These are phyloP conservation scores for Pythium oligandrum DNA, from an alignment of 352 stramenopile genomes.

Conservation along the genomic window DNA sequence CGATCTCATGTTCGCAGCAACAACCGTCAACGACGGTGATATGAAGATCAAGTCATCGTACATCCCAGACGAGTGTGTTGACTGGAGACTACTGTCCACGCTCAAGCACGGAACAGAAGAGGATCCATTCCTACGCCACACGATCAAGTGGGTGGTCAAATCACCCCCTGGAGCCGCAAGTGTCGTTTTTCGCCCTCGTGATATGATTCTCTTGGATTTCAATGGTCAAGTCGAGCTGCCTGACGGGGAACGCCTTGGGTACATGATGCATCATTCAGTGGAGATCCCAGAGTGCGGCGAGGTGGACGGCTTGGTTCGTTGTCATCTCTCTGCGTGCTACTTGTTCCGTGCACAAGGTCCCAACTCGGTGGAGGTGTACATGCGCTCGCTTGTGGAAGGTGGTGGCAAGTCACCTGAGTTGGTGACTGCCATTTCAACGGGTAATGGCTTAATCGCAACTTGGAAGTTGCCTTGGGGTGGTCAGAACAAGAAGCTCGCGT, in stretches of 20 bases:
- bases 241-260: neutral
- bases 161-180: neutral
- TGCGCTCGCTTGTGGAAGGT: neutral
- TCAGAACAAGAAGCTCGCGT: neutral
- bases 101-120: neutral
- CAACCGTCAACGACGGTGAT: neutral
- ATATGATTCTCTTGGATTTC: neutral
- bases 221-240: neutral
- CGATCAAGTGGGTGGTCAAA: neutral
- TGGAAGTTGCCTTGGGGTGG: neutral
- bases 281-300: neutral
- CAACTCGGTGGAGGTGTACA: neutral
- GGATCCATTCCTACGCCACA: neutral
- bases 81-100: neutral
- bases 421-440: neutral
- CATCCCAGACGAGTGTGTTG: neutral
- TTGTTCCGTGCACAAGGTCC: neutral
- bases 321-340: neutral
- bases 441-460: neutral
- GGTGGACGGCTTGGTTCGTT: neutral
- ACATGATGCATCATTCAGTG: neutral
- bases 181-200: neutral
- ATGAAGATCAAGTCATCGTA: neutral
- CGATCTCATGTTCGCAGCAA: neutral
- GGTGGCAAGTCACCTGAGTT: neutral